Percentiles rank a stretch among this genome's conserved stretches.
Evolutionary conservation across 495 filamentous ascomycete species (phyloP).

Genomic region (Hyaloscypha bicolor): DNA sequence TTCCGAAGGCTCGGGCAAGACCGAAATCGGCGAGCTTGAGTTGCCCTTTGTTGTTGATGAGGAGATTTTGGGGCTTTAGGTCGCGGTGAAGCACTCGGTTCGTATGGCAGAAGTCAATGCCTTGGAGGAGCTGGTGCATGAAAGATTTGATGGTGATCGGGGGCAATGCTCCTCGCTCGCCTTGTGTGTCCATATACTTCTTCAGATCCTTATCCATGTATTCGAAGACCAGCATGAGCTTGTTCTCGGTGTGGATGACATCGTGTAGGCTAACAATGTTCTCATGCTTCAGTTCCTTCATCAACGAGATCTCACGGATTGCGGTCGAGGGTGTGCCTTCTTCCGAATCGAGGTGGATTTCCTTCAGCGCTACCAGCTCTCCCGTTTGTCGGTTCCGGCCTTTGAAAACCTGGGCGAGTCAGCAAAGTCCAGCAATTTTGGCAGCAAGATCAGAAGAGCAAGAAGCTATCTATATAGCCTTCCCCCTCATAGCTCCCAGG

Average conservation of each 20-base stretch:
- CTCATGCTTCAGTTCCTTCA: constrained; percentile 99
- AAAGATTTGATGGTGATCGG: constrained; percentile 91
- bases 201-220: constrained; percentile 99
- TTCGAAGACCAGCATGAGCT: constrained; percentile 98
- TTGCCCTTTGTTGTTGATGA: constrained; percentile 90
- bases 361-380: constrained; percentile 95
- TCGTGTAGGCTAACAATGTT: constrained; percentile 98
- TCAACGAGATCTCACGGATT: constrained; percentile 96
- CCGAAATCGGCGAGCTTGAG: constrained; percentile 97
- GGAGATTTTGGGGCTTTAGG: constrained; percentile 91
- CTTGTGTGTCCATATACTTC: constrained; percentile 95
- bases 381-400: constrained; percentile 94
- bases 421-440: constrained; percentile 9
- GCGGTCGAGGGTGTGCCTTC: constrained; percentile 98
- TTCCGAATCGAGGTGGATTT: constrained; percentile 98
- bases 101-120: constrained; percentile 95
- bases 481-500: neutral
- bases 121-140: constrained; percentile 93
- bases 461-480: neutral
- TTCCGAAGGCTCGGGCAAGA: constrained; percentile 89
- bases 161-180: constrained; percentile 80
- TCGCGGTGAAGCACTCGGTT: constrained; percentile 96
- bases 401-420: constrained; percentile 82
- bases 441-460: constrained; percentile 1
- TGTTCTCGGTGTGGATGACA: constrained; percentile 99